phyloP scores from a whole-genome alignment of 169 alveolate species.

The Eimeria necatrix region DNA sequence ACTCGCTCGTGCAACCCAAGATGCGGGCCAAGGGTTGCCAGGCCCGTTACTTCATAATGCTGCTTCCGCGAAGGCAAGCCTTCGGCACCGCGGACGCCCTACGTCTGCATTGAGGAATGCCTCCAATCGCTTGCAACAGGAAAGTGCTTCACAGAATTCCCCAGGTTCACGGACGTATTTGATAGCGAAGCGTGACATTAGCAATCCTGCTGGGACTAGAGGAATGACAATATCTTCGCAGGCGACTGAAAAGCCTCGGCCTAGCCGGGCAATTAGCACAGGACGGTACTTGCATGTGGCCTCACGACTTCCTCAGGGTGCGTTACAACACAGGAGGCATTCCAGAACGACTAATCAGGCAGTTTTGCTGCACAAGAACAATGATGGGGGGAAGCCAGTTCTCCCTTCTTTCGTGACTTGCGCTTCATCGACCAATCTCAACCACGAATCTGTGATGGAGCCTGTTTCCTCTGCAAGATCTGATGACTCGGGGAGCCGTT shows the following conservation, averaged over 20 bases:
- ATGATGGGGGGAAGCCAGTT: background rate
- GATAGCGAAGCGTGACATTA: background rate
- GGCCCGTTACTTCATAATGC: background rate
- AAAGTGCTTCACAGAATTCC: background rate
- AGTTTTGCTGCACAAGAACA: background rate
- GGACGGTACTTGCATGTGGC: conserved; percentile 69
- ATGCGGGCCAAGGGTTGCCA: background rate
- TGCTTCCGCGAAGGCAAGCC: background rate
- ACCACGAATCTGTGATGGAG: conserved; percentile 1
- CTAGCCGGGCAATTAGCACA: conserved; percentile 51
- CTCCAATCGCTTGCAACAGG: background rate
- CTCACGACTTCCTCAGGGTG: conserved; percentile 70
- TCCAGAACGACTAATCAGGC: background rate
- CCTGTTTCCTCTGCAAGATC: conserved; percentile 65
- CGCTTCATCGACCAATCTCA: background rate
- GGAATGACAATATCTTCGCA: background rate
- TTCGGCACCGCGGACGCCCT: conserved; percentile 1
- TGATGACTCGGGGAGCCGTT: conserved; percentile 16
- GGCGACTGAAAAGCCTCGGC: conserved; percentile 62
- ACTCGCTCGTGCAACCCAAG: background rate
- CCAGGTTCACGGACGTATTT: background rate
- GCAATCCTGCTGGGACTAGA: conserved; percentile 26
- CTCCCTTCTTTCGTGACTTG: background rate
- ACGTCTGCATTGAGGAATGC: conserved; percentile 15
- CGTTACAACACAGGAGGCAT: conserved; percentile 45